Evolutionary conservation across 2,329 filamentous ascomycete species (phyloP), one percentile per base, ranked within the genome.

Genomic region (Phialophora macrospora): DNA sequence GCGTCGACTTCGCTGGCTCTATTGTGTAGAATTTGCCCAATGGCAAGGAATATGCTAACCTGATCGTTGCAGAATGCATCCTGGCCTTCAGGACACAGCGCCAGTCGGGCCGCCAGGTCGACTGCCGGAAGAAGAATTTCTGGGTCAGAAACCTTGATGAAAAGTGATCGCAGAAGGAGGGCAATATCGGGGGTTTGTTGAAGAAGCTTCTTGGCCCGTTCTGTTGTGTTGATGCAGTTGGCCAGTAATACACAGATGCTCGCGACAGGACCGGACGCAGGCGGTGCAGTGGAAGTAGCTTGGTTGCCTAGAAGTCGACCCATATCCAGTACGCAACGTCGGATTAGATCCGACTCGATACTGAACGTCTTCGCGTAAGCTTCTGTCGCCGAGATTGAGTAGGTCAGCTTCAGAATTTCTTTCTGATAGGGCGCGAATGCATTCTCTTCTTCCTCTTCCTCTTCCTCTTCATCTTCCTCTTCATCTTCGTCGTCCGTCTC

Each of bases 351-450:
- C 3, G 66, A 67, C 12, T 64, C 38, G 4, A 41, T 11, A 22
- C 22, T 26, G 24, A 57, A 58, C n/a, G 55, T 55, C 11, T 56
- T 54, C 20, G 48, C 54, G 44, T 67, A 72, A 7, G 60, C 26
- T 28, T 67, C 66, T 26, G 63, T 12, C 14, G 66, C 60, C 6
- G 69, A 71, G 4, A 71, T 58, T n/a, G 60, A 55, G 44, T 72
- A 72, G 26, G 67, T 60, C 12, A 63, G 20, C 52, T 68, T 71
- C 17, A 72, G 59, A 11, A 70, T 59, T 11, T 64, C 64, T 57
- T 72, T 63, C 60, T 49, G 61, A 59, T 67, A 71, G 14, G 55
- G 55, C 20, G n/a, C 32, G 1, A 63, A 58, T 12, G 51, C 20
- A 22, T 63, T 60, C 4, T 66, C 63, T 56, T 63, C 59, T 11